phyloP scores from a whole-genome alignment of 73 alveolate genomes.

The Tetrahymena borealis region DNA sequence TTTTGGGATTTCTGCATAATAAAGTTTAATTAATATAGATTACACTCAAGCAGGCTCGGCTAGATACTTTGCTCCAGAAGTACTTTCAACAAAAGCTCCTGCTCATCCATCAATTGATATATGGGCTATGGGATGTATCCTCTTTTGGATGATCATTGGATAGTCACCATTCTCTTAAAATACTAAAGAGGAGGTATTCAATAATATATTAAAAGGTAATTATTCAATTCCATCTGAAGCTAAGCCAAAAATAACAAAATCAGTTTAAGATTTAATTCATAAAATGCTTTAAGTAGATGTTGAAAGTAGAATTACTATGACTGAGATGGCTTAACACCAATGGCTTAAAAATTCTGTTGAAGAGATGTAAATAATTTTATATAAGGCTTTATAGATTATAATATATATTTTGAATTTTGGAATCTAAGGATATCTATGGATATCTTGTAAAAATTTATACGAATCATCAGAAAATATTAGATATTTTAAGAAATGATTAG shows the following conservation, averaged over 20 bases:
- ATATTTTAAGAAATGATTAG: too few relatives aligned
- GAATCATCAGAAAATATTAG: too few relatives aligned
- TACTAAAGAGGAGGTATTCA: background rate
- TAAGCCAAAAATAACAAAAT: background rate
- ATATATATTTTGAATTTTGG: background rate
- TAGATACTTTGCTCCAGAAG: constrained; percentile 13
- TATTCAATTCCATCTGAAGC: background rate
- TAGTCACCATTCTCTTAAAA: background rate
- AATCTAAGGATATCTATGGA: background rate
- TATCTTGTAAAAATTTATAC: too few relatives aligned
- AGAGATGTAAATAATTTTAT: background rate
- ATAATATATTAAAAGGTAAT: background rate
- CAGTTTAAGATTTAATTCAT: background rate
- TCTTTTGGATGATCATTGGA: constrained; percentile 4
- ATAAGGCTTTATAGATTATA: background rate
- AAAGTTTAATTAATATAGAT: background rate
- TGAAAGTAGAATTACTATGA: background rate
- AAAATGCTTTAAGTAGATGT: constrained; percentile 6
- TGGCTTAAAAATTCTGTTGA: background rate
- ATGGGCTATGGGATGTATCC: constrained; percentile 7
- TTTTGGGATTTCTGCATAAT: background rate
- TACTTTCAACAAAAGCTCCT: background rate
- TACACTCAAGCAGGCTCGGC: constrained; percentile 7
- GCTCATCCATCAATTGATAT: constrained; percentile 1
- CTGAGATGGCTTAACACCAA: background rate